Evolutionary conservation across 495 filamentous ascomycete species (phyloP).

Genomic region (Neurospora cerealis): DNA sequence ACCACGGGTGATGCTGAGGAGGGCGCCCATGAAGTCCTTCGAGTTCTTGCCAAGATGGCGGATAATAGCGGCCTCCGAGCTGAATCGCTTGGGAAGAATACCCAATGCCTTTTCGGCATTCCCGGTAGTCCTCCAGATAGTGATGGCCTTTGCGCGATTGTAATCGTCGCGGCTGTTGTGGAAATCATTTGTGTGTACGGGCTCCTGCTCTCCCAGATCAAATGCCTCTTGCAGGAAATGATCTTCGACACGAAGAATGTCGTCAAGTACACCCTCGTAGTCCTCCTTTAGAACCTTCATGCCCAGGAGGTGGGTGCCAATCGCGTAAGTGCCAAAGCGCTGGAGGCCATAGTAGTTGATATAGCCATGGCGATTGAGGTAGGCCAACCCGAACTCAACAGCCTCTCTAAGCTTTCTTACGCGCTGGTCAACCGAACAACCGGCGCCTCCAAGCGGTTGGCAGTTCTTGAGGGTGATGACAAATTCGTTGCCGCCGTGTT

Average conservation of each 20-base stretch:
- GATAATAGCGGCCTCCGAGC: constrained; percentile 69
- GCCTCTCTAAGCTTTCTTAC: constrained; percentile 25
- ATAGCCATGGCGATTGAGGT: constrained; percentile 63
- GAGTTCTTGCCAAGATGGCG: constrained; percentile 46
- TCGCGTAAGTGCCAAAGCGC: constrained; percentile 78
- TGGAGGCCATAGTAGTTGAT: constrained; percentile 96
- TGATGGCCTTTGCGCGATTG: constrained; percentile 63
- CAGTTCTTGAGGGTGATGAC: constrained; percentile 80
- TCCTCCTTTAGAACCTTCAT: constrained; percentile 72
- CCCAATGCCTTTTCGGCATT: constrained; percentile 47
- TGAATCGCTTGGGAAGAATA: constrained; percentile 68
- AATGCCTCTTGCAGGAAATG: constrained; percentile 16
- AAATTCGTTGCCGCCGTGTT: constrained; percentile 84
- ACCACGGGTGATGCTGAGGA: constrained; percentile 64
- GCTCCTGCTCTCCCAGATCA: neutral
- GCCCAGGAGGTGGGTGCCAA: constrained; percentile 72
- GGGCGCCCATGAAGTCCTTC: constrained; percentile 65
- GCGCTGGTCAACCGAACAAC: constrained; percentile 25
- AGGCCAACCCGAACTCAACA: constrained; percentile 32
- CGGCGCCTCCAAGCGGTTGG: constrained; percentile 45
- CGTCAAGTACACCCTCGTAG: constrained; percentile 65
- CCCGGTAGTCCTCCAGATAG: constrained; percentile 53
- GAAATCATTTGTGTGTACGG: neutral
- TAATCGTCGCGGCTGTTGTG: constrained; percentile 52
- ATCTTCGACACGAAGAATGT: constrained; percentile 51